phyloP scores from a whole-genome alignment of 345 rosid species.

The Pistacia atlantica region DNA sequence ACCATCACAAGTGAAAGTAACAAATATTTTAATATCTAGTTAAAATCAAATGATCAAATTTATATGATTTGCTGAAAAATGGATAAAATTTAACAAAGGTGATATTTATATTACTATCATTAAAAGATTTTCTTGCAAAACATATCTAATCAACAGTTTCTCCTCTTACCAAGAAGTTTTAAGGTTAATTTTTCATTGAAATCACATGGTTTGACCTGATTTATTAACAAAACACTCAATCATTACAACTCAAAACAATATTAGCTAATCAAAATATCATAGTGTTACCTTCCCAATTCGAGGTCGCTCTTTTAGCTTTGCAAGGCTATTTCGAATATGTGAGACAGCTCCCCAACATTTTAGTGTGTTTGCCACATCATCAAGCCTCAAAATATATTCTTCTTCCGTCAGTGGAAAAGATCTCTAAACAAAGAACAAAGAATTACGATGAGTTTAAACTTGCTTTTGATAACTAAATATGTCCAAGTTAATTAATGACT shows the following conservation, averaged over 20 bases:
- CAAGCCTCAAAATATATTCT: slow-evolving; percentile 90
- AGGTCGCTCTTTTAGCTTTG: slow-evolving; percentile 85
- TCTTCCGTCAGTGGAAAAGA: slow-evolving; percentile 95
- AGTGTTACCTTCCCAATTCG: slow-evolving; percentile 78
- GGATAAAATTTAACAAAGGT: not conserved
- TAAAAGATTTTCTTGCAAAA: no score
- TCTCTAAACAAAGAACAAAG: slow-evolving; percentile 46
- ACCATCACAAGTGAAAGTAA: no score
- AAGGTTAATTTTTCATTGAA: not conserved
- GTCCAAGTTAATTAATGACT: no score
- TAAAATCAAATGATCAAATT: not conserved
- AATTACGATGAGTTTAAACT: not conserved
- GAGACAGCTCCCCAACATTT: slow-evolving; percentile 99
- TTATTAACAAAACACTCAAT: not conserved
- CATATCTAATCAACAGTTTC: no score
- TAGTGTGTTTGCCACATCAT: slow-evolving; percentile 86
- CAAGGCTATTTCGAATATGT: slow-evolving; percentile 80
- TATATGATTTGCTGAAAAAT: not conserved
- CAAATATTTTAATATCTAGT: not conserved
- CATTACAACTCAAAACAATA: not conserved
- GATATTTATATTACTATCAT: no score
- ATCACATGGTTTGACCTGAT: not conserved
- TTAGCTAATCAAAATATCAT: not conserved
- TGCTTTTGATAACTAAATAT: no score
- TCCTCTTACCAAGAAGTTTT: not conserved